Evolutionary conservation across 129 eudicot genomes (phyloP).

Genomic region (Pittosporum tobira): DNA sequence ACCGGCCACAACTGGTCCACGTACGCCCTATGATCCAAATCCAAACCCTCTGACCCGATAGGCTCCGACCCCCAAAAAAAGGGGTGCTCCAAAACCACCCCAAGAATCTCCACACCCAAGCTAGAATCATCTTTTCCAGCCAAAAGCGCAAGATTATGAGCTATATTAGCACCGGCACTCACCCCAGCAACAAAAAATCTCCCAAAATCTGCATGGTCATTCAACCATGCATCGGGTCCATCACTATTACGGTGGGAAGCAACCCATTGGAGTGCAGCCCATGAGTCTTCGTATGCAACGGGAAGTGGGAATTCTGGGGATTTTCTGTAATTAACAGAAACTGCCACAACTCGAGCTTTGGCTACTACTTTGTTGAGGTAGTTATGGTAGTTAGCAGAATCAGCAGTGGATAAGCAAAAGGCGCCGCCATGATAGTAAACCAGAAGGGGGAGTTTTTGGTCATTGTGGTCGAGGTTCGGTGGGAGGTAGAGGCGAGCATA

Average conservation of each 20-base stretch:
- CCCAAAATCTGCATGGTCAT: slow-evolving; percentile 7
- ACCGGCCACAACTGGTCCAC: slow-evolving; percentile 14
- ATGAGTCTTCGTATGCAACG: slow-evolving; percentile 27
- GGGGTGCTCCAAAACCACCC: slow-evolving; percentile 14
- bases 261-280: slow-evolving; percentile 36
- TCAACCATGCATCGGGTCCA: slow-evolving; percentile 16
- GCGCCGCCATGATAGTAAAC: slow-evolving; percentile 45
- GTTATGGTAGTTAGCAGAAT: slow-evolving; percentile 8
- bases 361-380: slow-evolving; percentile 19
- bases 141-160: slow-evolving; percentile 12
- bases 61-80: slow-evolving; percentile 19
- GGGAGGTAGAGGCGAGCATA: slow-evolving; percentile 37
- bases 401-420: slow-evolving; percentile 24
- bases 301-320: slow-evolving; percentile 37
- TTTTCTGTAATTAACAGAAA: slow-evolving; percentile 31
- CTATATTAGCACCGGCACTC: slow-evolving; percentile 24
- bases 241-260: slow-evolving; percentile 12
- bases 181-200: slow-evolving; percentile 16
- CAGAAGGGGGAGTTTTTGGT: slow-evolving; percentile 27
- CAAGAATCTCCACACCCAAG: neutral
- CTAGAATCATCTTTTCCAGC: neutral
- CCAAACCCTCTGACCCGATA: neutral
- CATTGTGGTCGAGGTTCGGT: neutral
- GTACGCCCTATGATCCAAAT: too few species aligned
- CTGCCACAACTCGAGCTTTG: slow-evolving; percentile 12